Base-by-base conservation (phyloP, 495 filamentous ascomycete genomes). In the Neurospora sp. region DNA sequence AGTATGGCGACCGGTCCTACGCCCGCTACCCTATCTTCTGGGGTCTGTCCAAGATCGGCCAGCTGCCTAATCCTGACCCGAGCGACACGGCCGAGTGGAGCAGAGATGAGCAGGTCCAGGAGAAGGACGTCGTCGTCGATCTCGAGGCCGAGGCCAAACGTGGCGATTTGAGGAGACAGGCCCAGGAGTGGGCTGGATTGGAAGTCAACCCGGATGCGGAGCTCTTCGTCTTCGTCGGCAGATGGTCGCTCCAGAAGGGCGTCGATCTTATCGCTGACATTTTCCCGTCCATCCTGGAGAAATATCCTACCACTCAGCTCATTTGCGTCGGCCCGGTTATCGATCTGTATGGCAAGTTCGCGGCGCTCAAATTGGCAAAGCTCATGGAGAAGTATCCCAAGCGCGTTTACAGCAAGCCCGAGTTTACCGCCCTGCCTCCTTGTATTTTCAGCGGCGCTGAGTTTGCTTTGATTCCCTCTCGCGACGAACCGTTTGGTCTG, bases 201-300 rank as follows among this genome's bases (percentile, higher is more conserved):
- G 81, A 90, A 2, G 83, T 87, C 72, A 86, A 88, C 70, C 84
- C 90, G 8, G 83, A 89, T 42, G 91, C 91, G 4, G 91, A 93
- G 75, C 84, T 93, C 27, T 84, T 93, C 74, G 90, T 93, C 20
- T 93, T 93, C 74, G 91, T 92, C 38, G 91, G 91, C 59, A 86
- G 91, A 68, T 93, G 91, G 91, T 91, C 89, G 3, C 88, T 89
- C 83, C 91, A 93, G 78, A 93, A 93, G 76, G 91, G 91, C n/a
- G 83, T 93, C 71, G 91, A 93, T 77, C 82, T 93, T 8, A 92
- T 93, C 71, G 91, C 91, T 27, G 91, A 93, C 76, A 87, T 92
- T 12, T 88, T 92, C 79, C 90, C 91, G 45, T 83, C 86, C 38
- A 83, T 93, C 69, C 81, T 93, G 3, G 90, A 92, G 73, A 80